A percentile compares a stretch with the other conserved stretches of the same genome.
Conservation (phyloP, 2,329 filamentous ascomycete species). For the Phoma sp. region DNA sequence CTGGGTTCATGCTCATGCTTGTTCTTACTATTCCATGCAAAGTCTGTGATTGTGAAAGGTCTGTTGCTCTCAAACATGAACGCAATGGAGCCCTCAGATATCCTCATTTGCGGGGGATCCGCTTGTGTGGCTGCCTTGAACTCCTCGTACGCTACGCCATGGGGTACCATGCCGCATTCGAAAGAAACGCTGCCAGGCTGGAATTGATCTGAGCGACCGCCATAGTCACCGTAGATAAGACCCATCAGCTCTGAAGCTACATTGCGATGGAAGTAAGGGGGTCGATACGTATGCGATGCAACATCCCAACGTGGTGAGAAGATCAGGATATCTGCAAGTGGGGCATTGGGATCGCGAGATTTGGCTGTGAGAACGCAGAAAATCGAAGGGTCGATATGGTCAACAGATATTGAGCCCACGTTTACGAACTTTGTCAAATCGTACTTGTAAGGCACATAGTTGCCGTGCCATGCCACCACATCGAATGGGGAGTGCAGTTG, state of each 20-base stretch:
- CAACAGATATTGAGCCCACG: constrained; percentile 47
- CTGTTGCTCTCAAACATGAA: constrained; percentile 66
- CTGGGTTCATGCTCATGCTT: constrained; percentile 55
- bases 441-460: constrained; percentile 59
- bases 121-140: background rate
- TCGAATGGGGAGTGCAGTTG: constrained; percentile 53
- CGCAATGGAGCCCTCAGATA: constrained; percentile 62
- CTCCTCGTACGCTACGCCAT: constrained; percentile 32
- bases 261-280: constrained; percentile 50
- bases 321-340: constrained; percentile 48
- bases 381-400: constrained; percentile 49
- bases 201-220: constrained; percentile 53
- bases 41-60: constrained; percentile 46
- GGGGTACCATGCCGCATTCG: constrained; percentile 47
- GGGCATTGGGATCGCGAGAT: constrained; percentile 45
- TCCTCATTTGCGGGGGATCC: constrained; percentile 42
- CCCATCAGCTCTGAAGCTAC: constrained; percentile 47
- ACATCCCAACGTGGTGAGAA: constrained; percentile 50
- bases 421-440: constrained; percentile 57
- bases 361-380: constrained; percentile 48
- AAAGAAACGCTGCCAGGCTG: constrained; percentile 30
- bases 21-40: constrained; percentile 47
- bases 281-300: constrained; percentile 47
- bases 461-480: constrained; percentile 50
- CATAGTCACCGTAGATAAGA: constrained; percentile 46